Evolutionary conservation across 1,139 yeast species (phyloP).

Genomic region (Lodderomyces jiufengensis): DNA sequence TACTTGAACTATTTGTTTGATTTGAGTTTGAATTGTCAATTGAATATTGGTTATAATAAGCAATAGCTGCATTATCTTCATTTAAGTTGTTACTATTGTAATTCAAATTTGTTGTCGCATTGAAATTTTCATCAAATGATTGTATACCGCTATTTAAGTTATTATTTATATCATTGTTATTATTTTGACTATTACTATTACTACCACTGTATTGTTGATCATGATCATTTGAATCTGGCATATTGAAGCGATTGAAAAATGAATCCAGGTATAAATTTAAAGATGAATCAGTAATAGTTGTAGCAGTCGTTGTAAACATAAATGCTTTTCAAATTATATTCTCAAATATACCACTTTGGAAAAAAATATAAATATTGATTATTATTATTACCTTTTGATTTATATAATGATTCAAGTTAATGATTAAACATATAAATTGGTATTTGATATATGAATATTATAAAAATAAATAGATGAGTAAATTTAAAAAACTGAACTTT

Average conservation of each 20-base stretch:
- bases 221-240: slow-evolving; percentile 20
- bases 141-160: background rate
- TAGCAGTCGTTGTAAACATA: slow-evolving; percentile 14
- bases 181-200: background rate
- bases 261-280: too few relatives aligned
- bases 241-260: slow-evolving; percentile 19
- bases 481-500: too few relatives aligned
- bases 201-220: slow-evolving; percentile 1
- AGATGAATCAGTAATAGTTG: slow-evolving; percentile 10
- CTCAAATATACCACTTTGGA: too few relatives aligned
- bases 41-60: background rate
- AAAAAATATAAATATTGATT: too few relatives aligned
- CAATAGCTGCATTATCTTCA: slow-evolving; percentile 7
- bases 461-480: too few relatives aligned
- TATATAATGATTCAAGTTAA: slow-evolving; percentile 5
- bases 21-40: too few relatives aligned
- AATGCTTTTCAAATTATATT: background rate
- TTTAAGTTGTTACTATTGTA: slow-evolving; percentile 7
- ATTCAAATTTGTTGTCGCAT: slow-evolving; percentile 1
- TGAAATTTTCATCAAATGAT: too few relatives aligned
- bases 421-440: too few relatives aligned
- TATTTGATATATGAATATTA: too few relatives aligned
- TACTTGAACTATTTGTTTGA: too few relatives aligned
- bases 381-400: too few relatives aligned
- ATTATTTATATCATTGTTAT: background rate